phyloP scores from a whole-genome alignment of 345 rosid species.

The Salix brachista region DNA sequence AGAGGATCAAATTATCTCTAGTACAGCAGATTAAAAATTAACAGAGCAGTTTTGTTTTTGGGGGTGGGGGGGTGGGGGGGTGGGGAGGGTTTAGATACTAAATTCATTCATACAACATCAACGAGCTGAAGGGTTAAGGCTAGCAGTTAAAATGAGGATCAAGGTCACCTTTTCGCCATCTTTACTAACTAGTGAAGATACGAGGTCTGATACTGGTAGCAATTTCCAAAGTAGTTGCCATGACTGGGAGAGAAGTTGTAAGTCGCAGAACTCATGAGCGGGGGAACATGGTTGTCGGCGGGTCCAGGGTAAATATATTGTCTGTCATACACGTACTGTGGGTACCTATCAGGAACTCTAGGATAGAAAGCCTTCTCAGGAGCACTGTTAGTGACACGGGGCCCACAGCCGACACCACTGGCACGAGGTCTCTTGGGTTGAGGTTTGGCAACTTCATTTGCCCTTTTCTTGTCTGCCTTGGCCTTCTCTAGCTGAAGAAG shows the following conservation, averaged over 20 bases:
- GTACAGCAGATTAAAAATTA: slow-evolving; percentile 53
- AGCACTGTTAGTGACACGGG: slow-evolving; percentile 44
- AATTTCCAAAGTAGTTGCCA: slow-evolving; percentile 86
- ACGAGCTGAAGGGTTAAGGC: slow-evolving; percentile 48
- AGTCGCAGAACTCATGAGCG: slow-evolving; percentile 48
- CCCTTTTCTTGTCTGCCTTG: slow-evolving; percentile 87
- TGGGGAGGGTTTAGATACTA: slow-evolving; percentile 33
- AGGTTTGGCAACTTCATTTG: slow-evolving; percentile 78
- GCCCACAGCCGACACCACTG: slow-evolving; percentile 53
- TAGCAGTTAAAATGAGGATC: slow-evolving; percentile 63
- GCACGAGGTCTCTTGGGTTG: slow-evolving; percentile 91
- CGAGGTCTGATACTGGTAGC: slow-evolving; percentile 84
- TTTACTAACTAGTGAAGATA: slow-evolving; percentile 66
- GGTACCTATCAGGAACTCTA: slow-evolving; percentile 67
- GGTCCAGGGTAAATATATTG: slow-evolving; percentile 60
- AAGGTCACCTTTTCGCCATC: slow-evolving; percentile 43
- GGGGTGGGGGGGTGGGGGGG: not conserved
- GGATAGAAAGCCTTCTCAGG: slow-evolving; percentile 58
- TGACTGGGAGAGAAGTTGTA: slow-evolving; percentile 71
- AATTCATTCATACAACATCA: slow-evolving; percentile 61
- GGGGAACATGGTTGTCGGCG: slow-evolving; percentile 55
- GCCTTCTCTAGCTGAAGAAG: slow-evolving; percentile 86
- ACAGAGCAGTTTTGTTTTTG: slow-evolving; percentile 17
- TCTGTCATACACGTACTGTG: slow-evolving; percentile 76
- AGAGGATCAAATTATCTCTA: slow-evolving; percentile 46